A percentile compares a stretch with the other conserved stretches of the same genome.
phyloP scores from a whole-genome alignment of 371 early-diverging fungal species.

The Blakeslea trispora region DNA sequence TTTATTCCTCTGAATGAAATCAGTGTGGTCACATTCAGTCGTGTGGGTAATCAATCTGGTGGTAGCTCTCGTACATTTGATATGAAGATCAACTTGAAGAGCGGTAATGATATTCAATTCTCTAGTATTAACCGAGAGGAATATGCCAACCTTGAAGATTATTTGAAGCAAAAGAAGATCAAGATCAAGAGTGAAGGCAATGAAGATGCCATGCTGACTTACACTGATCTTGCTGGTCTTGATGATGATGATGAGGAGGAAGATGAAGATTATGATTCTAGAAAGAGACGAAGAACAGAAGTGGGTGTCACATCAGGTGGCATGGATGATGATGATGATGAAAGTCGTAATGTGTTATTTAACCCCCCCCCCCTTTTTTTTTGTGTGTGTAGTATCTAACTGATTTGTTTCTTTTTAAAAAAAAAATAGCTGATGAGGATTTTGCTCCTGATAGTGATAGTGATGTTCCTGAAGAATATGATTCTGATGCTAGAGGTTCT shows the following conservation, averaged over 20 bases:
- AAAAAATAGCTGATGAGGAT: slow-evolving; percentile 88
- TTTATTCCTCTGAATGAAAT: slow-evolving; percentile 89
- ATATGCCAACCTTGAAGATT: slow-evolving; percentile 78
- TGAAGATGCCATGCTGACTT: slow-evolving; percentile 61
- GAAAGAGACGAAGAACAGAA: slow-evolving; percentile 54
- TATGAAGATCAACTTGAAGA: slow-evolving; percentile 85
- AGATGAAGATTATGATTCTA: slow-evolving; percentile 34
- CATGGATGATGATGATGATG: slow-evolving; percentile 64
- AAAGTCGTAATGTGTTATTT: slow-evolving; percentile 56
- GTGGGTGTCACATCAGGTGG: slow-evolving; percentile 37
- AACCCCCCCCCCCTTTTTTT: background rate
- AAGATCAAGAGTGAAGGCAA: slow-evolving; percentile 77
- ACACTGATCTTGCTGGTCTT: slow-evolving; percentile 60
- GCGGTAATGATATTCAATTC: slow-evolving; percentile 79
- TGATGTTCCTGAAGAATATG: slow-evolving; percentile 91
- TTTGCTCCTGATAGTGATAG: slow-evolving; percentile 83
- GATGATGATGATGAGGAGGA: slow-evolving; percentile 60
- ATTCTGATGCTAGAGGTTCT: slow-evolving; percentile 67
- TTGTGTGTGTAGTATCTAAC: slow-evolving; percentile 8
- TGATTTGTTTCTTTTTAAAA: slow-evolving; percentile 10
- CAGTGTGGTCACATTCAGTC: slow-evolving; percentile 88
- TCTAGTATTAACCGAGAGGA: slow-evolving; percentile 92
- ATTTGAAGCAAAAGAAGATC: slow-evolving; percentile 80
- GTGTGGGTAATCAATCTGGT: slow-evolving; percentile 67
- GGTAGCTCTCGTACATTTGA: slow-evolving; percentile 88